Conservation (phyloP, 1,284 basidiomycete genomes). For the Polyporus tsugae region DNA sequence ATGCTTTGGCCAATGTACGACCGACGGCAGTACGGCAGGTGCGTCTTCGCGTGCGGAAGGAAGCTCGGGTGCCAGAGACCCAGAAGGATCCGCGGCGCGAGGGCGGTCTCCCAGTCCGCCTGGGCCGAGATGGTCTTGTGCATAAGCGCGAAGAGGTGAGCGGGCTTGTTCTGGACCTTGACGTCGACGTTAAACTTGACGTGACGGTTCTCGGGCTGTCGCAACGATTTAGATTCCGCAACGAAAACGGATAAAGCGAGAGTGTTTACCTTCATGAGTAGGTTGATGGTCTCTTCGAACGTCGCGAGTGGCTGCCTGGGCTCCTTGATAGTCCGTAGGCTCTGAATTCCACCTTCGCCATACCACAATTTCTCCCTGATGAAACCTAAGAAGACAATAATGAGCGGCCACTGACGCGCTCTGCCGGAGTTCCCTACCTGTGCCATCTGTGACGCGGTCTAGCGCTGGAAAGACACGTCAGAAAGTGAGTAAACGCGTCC, state of each 20-base stretch:
- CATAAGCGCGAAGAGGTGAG: slow-evolving; percentile 89
- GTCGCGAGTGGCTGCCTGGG: slow-evolving; percentile 92
- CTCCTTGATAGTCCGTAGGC: slow-evolving; percentile 83
- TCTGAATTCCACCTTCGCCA: slow-evolving; percentile 80
- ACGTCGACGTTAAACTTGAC: slow-evolving; percentile 94
- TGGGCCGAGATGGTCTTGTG: slow-evolving; percentile 76
- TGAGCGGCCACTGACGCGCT: slow-evolving; percentile 22
- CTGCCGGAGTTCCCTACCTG: slow-evolving; percentile 50
- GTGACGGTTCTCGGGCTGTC: slow-evolving; percentile 84
- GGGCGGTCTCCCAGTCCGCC: slow-evolving; percentile 77
- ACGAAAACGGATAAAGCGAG: slow-evolving; percentile 25
- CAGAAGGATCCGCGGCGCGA: slow-evolving; percentile 92
- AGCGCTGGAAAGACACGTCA: slow-evolving; percentile 54
- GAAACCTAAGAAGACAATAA: slow-evolving; percentile 52
- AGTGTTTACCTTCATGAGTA: slow-evolving; percentile 79
- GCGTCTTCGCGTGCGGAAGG: slow-evolving; percentile 76
- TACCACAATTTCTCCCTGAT: slow-evolving; percentile 77
- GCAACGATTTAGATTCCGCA: not conserved
- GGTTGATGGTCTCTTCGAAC: slow-evolving; percentile 82
- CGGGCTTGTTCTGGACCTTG: slow-evolving; percentile 94
- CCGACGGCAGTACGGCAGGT: slow-evolving; percentile 85
- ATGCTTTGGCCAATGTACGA: slow-evolving; percentile 87
- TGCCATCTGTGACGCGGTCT: slow-evolving; percentile 72
- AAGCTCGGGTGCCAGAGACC: slow-evolving; percentile 96
- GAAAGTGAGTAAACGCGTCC: slow-evolving; percentile 7